Evolutionary conservation across 257 asterid species (phyloP), one percentile per base, ranked within the genome.

Genomic region (Salvia splendens): DNA sequence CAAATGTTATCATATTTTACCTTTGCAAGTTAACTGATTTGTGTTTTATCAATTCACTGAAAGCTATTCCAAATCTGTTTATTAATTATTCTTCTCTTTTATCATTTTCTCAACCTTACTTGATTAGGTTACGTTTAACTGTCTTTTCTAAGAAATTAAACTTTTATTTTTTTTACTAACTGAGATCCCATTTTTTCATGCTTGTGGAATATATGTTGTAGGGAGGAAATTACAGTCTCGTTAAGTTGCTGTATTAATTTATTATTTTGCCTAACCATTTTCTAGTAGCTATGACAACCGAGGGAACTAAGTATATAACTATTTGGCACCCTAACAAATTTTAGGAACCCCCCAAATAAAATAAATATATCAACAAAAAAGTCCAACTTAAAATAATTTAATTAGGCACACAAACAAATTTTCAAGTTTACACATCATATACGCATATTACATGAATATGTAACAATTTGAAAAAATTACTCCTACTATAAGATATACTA

Each of bases 1-100:
- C 61, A 76, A 53, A 69, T 67, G 51, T 28, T 40, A 9, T 12
- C n/a, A 6, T 36, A 6, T 45, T 64, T 55, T 35, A 75, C 61
- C 40, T 78, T 63, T 74, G 73, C 80, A 74, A 83, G 78, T 76
- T 70, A 68, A 71, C 76, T 80, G 53, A 70, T 66, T 77, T 67
- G 67, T 72, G 65, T 64, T 28, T 73, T 32, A 71, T 62, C 60
- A 54, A 32, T 35, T 58, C 32, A 58, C 10, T 74, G 86, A 82
- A 79, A 81, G 85, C 79, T 20, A 85, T 79, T 74, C 60, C 46
- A 45, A 78, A 81, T 74, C 87, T 64, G 66, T 72, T 72, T 58
- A 10, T 67, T 71, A 69, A 45, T 60, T 32, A 9, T 73, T 73
- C 12, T 38, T 52, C 40, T 54, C 12, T 43, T 43, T 5, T 41